Evolutionary conservation across 306 rosid species (phyloP), one percentile per base, ranked within the genome.

Genomic region (Prunus mira): DNA sequence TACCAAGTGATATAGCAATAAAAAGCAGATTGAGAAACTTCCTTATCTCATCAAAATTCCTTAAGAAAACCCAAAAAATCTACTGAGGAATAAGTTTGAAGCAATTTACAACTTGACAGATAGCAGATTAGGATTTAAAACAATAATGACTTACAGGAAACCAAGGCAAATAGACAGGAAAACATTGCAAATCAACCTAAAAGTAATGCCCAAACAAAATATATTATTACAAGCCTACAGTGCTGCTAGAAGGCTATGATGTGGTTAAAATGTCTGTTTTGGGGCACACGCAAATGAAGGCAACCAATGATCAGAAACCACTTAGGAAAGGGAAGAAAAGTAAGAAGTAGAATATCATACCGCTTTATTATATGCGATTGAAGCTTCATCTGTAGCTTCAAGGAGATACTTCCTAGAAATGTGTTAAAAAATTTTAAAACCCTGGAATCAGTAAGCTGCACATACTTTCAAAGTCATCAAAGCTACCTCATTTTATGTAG

Each of bases 321-420:
- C 27, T 60, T 45, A 34, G 41, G 12, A 24, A 20, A 8, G 13
- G 25, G 11, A 19, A 58, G n/a, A 66, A 28, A 6, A 11, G 19
- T 32, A 12, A 46, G 65, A n/a, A 65, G 18, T 58, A 71, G 75
- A 28, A 27, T 47, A 54, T 64, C 91, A 75, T 87, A 95, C 99
- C 80, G 97, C 98, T 96, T 96, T 92, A 75, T 91, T 92, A 73
- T 96, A 96, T 17, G 96, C 93, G 75, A 92, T 82, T 65, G 99
- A 92, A 74, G 97, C 99, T 90, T 96, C 99, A 79, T 96, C 99
- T 14, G 96, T 92, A 62, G 99, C 99, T 84, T 91, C 97, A 77
- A 86, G 89, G 67, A 96, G 99, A 89, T 84, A 92, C 78, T 93
- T 91, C 88, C 99, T 96, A 82, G 24, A 80, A 77, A 67, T 19